Conservation (phyloP, 83 land plant genomes). For the Larix sibirica region DNA sequence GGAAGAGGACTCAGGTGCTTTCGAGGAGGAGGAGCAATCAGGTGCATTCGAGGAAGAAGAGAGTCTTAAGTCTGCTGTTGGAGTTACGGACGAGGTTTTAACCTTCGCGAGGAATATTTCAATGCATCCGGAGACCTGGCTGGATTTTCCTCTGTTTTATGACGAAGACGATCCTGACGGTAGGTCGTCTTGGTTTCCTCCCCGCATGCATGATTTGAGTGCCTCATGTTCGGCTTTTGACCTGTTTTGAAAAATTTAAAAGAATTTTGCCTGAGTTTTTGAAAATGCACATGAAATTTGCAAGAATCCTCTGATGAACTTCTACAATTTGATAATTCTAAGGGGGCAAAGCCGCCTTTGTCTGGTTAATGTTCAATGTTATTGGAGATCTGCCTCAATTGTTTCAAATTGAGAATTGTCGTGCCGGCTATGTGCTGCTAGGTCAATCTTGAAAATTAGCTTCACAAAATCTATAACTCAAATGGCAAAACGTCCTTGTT, state of each 20-base stretch:
- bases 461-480: too few species aligned
- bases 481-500: too few species aligned
- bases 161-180: slow-evolving; percentile 82
- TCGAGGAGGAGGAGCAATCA: slow-evolving; percentile 5
- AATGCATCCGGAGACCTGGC: slow-evolving; percentile 93
- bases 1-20: slow-evolving; percentile 24
- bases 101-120: slow-evolving; percentile 82
- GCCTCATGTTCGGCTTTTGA: neutral
- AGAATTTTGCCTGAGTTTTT: neutral
- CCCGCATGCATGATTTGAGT: neutral
- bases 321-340: too few species aligned
- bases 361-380: neutral
- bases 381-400: neutral
- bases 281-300: neutral
- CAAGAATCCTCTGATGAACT: neutral
- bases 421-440: too few species aligned
- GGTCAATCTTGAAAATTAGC: too few species aligned
- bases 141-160: slow-evolving; percentile 73
- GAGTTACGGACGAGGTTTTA: slow-evolving; percentile 81
- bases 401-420: too few species aligned
- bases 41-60: slow-evolving; percentile 5
- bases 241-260: neutral
- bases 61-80: slow-evolving; percentile 33
- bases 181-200: slow-evolving; percentile 26
- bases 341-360: neutral